Evolutionary conservation across 2,329 filamentous ascomycete species (phyloP), one percentile per base, ranked within the genome.

Genomic region (Fusarium brevicatenulatum): DNA sequence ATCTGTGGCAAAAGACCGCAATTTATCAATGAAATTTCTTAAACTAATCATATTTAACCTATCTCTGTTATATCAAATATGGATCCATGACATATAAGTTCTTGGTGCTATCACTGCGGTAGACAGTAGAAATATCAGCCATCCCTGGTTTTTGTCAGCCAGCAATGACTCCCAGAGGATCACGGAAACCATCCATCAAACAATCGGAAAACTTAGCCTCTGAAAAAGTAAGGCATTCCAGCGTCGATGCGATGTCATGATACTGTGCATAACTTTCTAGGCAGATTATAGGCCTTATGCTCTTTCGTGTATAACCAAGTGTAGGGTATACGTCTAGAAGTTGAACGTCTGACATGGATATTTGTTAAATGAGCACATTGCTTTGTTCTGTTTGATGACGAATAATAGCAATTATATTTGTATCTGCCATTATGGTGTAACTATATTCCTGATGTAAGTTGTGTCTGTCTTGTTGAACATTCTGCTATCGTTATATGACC

Each of bases 1-100:
- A 9, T 30, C 21, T 28, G 63, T 56, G 49, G 64, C 39, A 69
- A 28, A 68, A 68, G 39, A 52, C 28, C 55, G 42, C 58, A 58
- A 11, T 9, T 28, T 16, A 44, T 39, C 57, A 69, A 69, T 69
- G 39, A 25, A 53, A n/a, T 52, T 30, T 53, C 34, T 52, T 39
- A 30, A 10, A 42, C 64, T 23, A 28, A 34, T 13, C 11, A 46
- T 19, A 5, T 15, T 28, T 16, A n/a, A 21, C 12, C 5, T 40
- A 5, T 13, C 7, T 7, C 15, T 60, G 43, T 21, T 4, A 21
- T 19, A 15, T 12, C 18, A 28, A n/a, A 15, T 12, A 9, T 12
- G 10, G 10, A 30, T n/a, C 13, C 19, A 40, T 34, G 19, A 10
- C 37, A 16, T 43, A 28, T 23, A 11, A 23, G 28, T 25, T 34